These are phyloP conservation scores for Rhynchosporium agropyri DNA, from an alignment of 2,329 filamentous ascomycete species.

Conservation along the genomic window DNA sequence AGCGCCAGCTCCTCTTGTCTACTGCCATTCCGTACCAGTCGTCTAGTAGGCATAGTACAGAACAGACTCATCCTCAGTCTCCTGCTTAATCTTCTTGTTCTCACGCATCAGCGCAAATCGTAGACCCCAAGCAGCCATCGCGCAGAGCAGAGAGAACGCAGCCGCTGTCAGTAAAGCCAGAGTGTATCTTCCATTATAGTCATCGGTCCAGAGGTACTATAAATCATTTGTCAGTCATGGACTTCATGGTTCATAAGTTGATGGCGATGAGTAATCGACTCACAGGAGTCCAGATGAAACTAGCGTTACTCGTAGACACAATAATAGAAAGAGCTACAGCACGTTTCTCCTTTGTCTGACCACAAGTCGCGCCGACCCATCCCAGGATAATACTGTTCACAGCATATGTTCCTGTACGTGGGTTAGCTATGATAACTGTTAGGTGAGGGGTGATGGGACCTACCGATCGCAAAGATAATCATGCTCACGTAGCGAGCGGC, in stretches of 20 bases:
- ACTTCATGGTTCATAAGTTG: too few species aligned
- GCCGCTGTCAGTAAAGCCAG: conserved; percentile 11
- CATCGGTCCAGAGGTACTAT: conserved; percentile 44
- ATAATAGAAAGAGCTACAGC: conserved; percentile 44
- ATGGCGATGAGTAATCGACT: not conserved
- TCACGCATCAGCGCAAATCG: conserved; percentile 10
- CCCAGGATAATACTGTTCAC: conserved; percentile 28
- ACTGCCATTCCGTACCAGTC: not conserved
- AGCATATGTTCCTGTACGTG: conserved; percentile 11
- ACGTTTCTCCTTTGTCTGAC: conserved; percentile 46
- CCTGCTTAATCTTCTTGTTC: conserved; percentile 19
- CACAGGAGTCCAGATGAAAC: conserved; percentile 45
- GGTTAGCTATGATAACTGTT: too few species aligned
- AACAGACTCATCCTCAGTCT: conserved; percentile 16
- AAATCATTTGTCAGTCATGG: not conserved
- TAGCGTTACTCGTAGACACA: conserved; percentile 44
- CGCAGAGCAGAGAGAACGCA: conserved; percentile 23
- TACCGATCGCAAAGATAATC: conserved; percentile 27
- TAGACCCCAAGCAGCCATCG: conserved; percentile 41
- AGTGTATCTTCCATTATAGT: conserved; percentile 32
- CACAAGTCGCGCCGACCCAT: conserved; percentile 39
- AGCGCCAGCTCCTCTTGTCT: not conserved
- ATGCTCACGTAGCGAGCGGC: conserved; percentile 28
- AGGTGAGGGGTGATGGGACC: too few species aligned
- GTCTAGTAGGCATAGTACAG: conserved; percentile 17